Conservation (phyloP, 116 monocot genomes). For the Iris pallida region DNA sequence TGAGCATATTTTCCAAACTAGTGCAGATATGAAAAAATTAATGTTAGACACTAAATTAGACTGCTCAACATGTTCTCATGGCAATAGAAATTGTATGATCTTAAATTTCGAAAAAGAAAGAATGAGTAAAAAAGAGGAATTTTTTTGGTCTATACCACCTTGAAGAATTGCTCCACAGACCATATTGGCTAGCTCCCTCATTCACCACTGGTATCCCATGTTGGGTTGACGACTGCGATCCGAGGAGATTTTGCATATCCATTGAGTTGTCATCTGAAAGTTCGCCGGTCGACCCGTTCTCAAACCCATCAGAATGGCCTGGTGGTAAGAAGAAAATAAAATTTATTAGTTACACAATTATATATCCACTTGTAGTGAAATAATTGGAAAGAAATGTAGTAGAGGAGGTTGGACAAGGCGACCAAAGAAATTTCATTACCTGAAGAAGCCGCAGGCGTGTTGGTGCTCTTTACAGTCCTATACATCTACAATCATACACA, state of each 20-base stretch:
- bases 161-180: conserved; percentile 77
- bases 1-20: no score
- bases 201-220: conserved; percentile 17
- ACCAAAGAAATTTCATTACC: conserved; percentile 6
- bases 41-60: no score
- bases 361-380: neutral
- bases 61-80: no score
- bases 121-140: neutral
- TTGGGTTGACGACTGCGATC: conserved; percentile 13
- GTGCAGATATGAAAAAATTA: no score
- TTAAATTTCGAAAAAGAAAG: no score
- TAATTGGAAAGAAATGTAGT: neutral
- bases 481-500: conserved; percentile 56
- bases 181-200: conserved; percentile 22
- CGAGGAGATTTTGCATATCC: conserved; percentile 28
- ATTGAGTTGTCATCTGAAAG: conserved; percentile 67
- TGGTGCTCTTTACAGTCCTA: conserved; percentile 82
- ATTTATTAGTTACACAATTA: neutral
- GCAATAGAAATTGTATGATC: no score
- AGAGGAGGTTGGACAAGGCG: neutral
- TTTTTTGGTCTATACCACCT: conserved; percentile 24
- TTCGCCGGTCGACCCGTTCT: conserved; percentile 72
- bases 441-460: conserved; percentile 66
- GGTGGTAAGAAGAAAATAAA: neutral
- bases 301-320: conserved; percentile 71